These are phyloP conservation scores for Pyricularia pennisetigena DNA, from an alignment of 2,329 filamentous ascomycete species.

Conservation along the genomic window DNA sequence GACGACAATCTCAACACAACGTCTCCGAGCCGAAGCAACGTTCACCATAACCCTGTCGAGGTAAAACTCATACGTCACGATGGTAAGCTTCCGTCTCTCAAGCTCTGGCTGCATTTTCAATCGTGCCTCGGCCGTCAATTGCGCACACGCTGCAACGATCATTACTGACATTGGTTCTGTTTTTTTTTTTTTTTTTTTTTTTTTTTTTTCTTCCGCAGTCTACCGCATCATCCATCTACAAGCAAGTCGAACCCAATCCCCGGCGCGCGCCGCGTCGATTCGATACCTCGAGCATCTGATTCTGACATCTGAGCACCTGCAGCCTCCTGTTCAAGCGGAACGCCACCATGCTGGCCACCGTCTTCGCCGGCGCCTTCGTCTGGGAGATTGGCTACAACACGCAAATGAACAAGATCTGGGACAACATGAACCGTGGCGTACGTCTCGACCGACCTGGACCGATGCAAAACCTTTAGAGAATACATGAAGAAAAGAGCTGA, in stretches of 20 bases:
- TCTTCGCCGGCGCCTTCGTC: constrained; percentile 81
- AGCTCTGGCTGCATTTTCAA: not conserved
- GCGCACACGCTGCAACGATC: not conserved
- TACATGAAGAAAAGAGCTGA: not conserved
- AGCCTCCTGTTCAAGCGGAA: constrained; percentile 84
- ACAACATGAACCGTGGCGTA: constrained; percentile 86
- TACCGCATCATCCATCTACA: constrained; percentile 38
- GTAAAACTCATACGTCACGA: not conserved
- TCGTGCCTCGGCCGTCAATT: not conserved
- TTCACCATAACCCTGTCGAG: not conserved
- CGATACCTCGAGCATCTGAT: constrained; percentile 6
- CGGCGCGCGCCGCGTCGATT: not conserved
- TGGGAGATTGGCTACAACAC: constrained; percentile 86
- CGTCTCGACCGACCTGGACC: constrained; percentile 27
- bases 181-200: not conserved
- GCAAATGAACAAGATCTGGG: constrained; percentile 78
- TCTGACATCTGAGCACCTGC: constrained; percentile 10
- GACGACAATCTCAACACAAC: not conserved
- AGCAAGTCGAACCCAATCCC: constrained; percentile 32
- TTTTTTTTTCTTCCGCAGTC: not conserved
- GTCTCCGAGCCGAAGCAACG: not conserved
- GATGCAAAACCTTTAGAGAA: not conserved
- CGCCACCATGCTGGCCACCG: constrained; percentile 73
- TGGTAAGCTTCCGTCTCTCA: not conserved
- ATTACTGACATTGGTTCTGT: not conserved